Evolutionary conservation across 1,284 basidiomycete species (phyloP).

Genomic region (Heterobasidion irregulare): DNA sequence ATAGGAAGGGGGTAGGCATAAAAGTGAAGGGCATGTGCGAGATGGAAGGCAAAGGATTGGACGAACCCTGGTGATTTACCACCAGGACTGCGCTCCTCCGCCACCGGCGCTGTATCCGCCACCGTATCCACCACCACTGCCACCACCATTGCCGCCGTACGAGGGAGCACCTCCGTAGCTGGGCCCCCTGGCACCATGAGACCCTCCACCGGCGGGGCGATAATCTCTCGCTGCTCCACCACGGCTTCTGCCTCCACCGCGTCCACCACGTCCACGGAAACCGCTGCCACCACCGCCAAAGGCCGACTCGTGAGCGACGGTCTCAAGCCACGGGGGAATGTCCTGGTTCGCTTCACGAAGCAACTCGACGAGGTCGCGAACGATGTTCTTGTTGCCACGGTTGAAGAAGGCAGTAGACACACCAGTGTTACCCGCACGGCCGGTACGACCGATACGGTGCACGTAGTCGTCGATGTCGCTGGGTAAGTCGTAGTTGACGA

Average conservation of each 20-base stretch:
- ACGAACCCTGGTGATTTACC: slow-evolving; percentile 25
- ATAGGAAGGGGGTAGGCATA: neutral
- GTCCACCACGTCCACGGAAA: slow-evolving; percentile 49
- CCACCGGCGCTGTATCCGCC: slow-evolving; percentile 24
- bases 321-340: slow-evolving; percentile 88
- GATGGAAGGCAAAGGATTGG: neutral
- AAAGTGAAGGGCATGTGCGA: neutral
- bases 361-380: slow-evolving; percentile 86
- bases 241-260: slow-evolving; percentile 47
- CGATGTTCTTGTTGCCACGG: slow-evolving; percentile 87
- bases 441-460: slow-evolving; percentile 97
- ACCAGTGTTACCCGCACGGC: slow-evolving; percentile 98
- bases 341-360: slow-evolving; percentile 97
- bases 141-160: slow-evolving; percentile 29
- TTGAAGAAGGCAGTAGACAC: slow-evolving; percentile 94
- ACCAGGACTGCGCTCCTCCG: slow-evolving; percentile 31
- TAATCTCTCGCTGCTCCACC: slow-evolving; percentile 42
- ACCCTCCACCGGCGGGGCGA: slow-evolving; percentile 33
- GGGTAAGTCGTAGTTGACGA: slow-evolving; percentile 98
- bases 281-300: slow-evolving; percentile 65
- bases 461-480: slow-evolving; percentile 99
- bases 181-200: slow-evolving; percentile 10
- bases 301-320: slow-evolving; percentile 75
- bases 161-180: slow-evolving; percentile 24
- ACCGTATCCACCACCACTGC: slow-evolving; percentile 24